Percentiles rank a stretch among this genome's conserved stretches.
phyloP scores from a whole-genome alignment of 805 yeast species.

The Starmerella powellii region DNA sequence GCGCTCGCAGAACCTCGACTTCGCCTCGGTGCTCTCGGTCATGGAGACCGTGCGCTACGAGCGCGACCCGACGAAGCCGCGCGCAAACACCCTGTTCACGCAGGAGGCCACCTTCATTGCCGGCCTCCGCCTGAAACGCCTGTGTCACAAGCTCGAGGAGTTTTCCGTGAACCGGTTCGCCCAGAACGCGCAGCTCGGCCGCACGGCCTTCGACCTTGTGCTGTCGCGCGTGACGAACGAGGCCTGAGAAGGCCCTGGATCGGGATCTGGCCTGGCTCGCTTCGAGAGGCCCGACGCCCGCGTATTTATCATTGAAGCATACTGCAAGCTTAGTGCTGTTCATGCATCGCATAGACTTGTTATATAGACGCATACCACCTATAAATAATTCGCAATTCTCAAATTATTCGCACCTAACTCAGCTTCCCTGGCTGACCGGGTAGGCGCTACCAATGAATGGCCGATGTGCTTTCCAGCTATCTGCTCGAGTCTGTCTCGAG shows the following conservation, averaged over 20 bases:
- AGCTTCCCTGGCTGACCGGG: too few species aligned
- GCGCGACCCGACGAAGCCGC: constrained; percentile 50
- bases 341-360: too few species aligned
- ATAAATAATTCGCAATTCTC: too few species aligned
- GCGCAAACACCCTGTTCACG: constrained; percentile 45
- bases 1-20: constrained; percentile 80
- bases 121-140: constrained; percentile 51
- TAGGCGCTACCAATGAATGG: too few species aligned
- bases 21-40: constrained; percentile 61
- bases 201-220: constrained; percentile 73
- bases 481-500: too few species aligned
- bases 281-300: neutral
- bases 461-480: too few species aligned
- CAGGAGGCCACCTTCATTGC: constrained; percentile 89
- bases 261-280: too few species aligned
- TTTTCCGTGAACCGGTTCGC: constrained; percentile 84
- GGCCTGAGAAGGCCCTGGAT: neutral
- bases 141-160: constrained; percentile 77
- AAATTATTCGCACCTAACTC: too few species aligned
- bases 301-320: too few species aligned
- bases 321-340: too few species aligned
- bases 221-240: constrained; percentile 26
- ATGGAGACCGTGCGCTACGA: constrained; percentile 74
- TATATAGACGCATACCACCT: too few species aligned
- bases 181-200: constrained; percentile 77